Evolutionary conservation across 176 grass and related monocot genomes (phyloP).

Genomic region (Elymus sibiricus): DNA sequence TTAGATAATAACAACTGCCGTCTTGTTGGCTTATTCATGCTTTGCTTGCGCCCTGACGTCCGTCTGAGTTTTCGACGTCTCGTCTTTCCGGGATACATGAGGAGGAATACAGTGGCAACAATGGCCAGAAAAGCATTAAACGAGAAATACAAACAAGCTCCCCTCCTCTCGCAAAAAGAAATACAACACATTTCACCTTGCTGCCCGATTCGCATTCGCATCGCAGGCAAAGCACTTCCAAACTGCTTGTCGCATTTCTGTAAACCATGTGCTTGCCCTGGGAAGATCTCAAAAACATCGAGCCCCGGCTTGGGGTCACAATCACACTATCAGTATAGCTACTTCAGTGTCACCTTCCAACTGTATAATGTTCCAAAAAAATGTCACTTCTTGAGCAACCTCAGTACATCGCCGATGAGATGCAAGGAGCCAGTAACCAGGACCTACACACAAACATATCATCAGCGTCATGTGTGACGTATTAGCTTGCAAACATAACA

Average conservation of each 20-base stretch:
- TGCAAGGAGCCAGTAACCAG: constrained; percentile 76
- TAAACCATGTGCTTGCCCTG: background rate
- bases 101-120: background rate
- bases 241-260: background rate
- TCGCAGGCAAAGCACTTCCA: background rate
- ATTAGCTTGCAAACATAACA: background rate
- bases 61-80: background rate
- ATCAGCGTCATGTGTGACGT: background rate
- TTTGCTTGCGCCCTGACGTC: background rate
- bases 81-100: background rate
- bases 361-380: background rate
- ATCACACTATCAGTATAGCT: background rate
- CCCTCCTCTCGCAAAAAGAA: background rate
- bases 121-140: background rate
- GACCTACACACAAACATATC: constrained; percentile 38
- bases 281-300: background rate
- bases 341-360: constrained; percentile 3
- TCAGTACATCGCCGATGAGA: constrained; percentile 70
- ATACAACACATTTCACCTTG: background rate
- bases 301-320: background rate
- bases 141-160: background rate
- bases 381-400: constrained; percentile 56
- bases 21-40: background rate
- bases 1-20: background rate
- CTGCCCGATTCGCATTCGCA: background rate